Base-by-base conservation (phyloP, 1,284 basidiomycete genomes). In the Sporisorium exsertum region DNA sequence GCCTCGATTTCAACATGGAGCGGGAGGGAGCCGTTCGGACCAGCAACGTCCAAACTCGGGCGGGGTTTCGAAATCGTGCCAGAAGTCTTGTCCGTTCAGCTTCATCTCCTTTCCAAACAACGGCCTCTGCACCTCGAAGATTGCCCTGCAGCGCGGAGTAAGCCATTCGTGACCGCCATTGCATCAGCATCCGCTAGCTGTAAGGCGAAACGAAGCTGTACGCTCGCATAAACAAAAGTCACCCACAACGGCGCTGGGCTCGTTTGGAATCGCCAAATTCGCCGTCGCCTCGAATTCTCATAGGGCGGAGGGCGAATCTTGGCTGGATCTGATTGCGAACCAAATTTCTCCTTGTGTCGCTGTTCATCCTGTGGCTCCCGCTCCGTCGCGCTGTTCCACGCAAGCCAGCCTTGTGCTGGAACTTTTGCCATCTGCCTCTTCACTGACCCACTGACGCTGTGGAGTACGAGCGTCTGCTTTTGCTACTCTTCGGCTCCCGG, bases 51-150 rank as follows among this genome's bases (percentile, higher is more conserved):
- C 35, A 37, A 51, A 51, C 46, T 45, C 43, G 22, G 26, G 54
- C 54, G 54, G 54, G 54, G 54, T 27, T 56, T 35, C 40, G 22
- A 56, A 56, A 45, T 46, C 54, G 42, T 42, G 53, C 53, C 40
- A 45, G 53, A 55, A 53, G 22, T 27, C 27, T 6, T 32, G 20
- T 4, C 16, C 15, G 46, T 24, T 2, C 24, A 8, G 32, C 29
- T 15, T 9, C 45, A 12, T 15, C 22, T 46, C 45, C 24, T 24
- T 46, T 26, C 45, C 45, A 46, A 46, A 46, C 24, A 46, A 46
- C 12, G 22, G 45, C 45, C 22, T 49, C 43, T 29, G 47, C 58
- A 51, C 58, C 46, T 49, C 46, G 46, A 49, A 37, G 56, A 58
- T 58, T 58, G 56, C 27, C 18, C 16, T 50, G 32, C 55, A 35